Conservation (phyloP, 2,329 filamentous ascomycete species). For the Trichoderma sp. region DNA sequence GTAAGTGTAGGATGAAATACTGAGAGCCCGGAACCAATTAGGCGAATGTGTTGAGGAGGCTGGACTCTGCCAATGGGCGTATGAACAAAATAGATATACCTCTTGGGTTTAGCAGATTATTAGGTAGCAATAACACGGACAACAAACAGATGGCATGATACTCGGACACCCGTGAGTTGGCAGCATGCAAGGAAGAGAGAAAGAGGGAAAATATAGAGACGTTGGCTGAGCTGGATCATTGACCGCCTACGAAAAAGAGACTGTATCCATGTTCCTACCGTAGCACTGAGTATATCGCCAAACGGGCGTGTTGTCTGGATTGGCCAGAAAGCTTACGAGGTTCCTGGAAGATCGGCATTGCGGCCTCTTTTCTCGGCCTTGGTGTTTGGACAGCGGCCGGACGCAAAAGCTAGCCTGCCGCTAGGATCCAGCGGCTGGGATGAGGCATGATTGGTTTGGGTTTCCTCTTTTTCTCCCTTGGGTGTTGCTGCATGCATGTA, state of each 20-base stretch:
- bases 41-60: background rate
- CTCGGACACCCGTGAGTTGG: constrained; percentile 8
- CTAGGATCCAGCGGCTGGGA: constrained; percentile 13
- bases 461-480: background rate
- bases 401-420: constrained; percentile 5
- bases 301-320: background rate
- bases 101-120: background rate
- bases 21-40: background rate
- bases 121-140: background rate
- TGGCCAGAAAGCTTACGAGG: background rate
- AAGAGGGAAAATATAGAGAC: background rate
- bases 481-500: background rate
- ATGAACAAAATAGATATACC: background rate
- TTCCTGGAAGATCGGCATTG: constrained; percentile 27
- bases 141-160: constrained; percentile 9
- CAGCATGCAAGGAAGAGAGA: constrained; percentile 15
- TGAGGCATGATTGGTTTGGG: constrained; percentile 4
- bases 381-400: background rate
- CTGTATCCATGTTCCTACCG: background rate
- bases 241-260: background rate
- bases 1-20: background rate
- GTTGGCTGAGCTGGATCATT: background rate
- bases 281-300: background rate
- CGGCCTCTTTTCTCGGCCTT: constrained; percentile 1
- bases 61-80: background rate